Percentiles rank a stretch among this genome's conserved stretches.
Conservation (phyloP, 331 rosid genomes). For the Rosa hybrid region DNA sequence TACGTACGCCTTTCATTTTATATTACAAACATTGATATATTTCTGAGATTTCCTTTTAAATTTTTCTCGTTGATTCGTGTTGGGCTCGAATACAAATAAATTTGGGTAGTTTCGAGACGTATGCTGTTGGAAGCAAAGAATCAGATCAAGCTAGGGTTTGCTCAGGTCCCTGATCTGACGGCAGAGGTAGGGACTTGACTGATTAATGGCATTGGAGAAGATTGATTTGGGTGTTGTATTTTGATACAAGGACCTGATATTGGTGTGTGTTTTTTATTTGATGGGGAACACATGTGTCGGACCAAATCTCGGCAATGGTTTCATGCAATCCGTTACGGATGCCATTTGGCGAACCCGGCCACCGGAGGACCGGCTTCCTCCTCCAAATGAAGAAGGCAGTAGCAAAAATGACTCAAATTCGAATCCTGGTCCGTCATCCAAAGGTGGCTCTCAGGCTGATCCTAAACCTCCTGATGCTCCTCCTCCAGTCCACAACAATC, state of each 20-base stretch:
- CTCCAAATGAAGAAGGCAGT: constrained; percentile 35
- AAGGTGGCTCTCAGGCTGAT: background rate
- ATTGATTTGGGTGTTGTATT: constrained; percentile 33
- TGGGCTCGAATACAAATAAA: background rate
- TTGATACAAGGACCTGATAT: constrained; percentile 31
- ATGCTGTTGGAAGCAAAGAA: constrained; percentile 10
- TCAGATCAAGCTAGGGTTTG: constrained; percentile 13
- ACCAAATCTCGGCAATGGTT: constrained; percentile 66
- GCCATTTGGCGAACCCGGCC: constrained; percentile 72
- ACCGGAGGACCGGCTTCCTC: constrained; percentile 65
- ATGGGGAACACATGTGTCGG: constrained; percentile 98
- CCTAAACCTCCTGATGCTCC: constrained; percentile 18
- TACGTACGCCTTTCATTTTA: background rate
- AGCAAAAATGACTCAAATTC: constrained; percentile 15
- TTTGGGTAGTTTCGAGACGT: constrained; percentile 8
- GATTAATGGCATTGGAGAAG: constrained; percentile 36
- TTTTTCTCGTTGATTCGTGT: background rate
- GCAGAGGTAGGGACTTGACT: constrained; percentile 19
- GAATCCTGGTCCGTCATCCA: constrained; percentile 27
- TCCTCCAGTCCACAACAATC: constrained; percentile 52
- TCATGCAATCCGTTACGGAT: constrained; percentile 69
- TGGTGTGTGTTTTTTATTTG: constrained; percentile 26
- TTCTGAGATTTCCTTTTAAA: background rate
- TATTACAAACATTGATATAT: background rate
- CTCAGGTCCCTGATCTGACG: constrained; percentile 21